Percentiles rank a stretch among this genome's conserved stretches.
Evolutionary conservation across 1,139 yeast species (phyloP).

Genomic region (Hanseniaspora gamundiae): DNA sequence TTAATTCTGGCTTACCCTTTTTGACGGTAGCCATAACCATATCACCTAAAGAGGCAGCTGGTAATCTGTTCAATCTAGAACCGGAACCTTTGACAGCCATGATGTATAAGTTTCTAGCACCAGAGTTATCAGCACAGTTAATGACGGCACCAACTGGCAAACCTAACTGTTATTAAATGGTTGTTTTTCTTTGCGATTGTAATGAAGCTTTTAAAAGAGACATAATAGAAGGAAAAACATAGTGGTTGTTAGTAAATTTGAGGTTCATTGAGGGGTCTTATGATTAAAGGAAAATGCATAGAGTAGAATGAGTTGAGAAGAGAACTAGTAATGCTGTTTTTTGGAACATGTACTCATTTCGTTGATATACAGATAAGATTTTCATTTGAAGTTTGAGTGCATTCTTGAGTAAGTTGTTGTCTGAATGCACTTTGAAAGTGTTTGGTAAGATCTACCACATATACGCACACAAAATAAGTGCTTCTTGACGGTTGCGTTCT

Average conservation of each 20-base stretch:
- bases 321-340: no score
- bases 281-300: no score
- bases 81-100: conserved; percentile 98
- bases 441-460: no score
- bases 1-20: conserved; percentile 99
- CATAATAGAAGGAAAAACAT: conserved; percentile 3
- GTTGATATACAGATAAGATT: no score
- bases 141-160: conserved; percentile 99
- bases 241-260: conserved; percentile 16
- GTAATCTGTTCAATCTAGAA: conserved; percentile 99
- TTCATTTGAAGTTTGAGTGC: no score
- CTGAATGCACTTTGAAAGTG: no score
- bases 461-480: no score
- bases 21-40: conserved; percentile 99
- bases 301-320: no score
- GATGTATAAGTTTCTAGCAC: conserved; percentile 99
- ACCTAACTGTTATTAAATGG: conserved; percentile 54
- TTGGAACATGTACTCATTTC: no score
- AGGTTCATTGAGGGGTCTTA: no score
- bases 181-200: conserved; percentile 27
- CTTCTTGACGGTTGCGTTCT: no score
- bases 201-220: conserved; percentile 19
- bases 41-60: conserved; percentile 99
- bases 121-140: conserved; percentile 99
- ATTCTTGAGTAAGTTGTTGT: no score